These are phyloP conservation scores for Penicillium bovifimosum DNA, from an alignment of 495 filamentous ascomycete genomes.

Conservation along the genomic window DNA sequence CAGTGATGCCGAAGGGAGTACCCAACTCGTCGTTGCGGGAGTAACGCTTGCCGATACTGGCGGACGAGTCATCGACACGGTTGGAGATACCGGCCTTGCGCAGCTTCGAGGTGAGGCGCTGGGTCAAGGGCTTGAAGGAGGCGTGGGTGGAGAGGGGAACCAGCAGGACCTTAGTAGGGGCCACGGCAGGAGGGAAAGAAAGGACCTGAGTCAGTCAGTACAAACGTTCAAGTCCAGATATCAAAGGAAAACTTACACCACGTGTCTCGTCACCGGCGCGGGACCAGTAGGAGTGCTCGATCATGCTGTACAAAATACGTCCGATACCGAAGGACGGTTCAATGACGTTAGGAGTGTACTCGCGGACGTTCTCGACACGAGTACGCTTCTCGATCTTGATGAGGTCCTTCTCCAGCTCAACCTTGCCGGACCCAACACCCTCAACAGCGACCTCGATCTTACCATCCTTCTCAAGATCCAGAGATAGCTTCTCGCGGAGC, in stretches of 20 bases:
- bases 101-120: slow-evolving; percentile 46
- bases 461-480: slow-evolving; percentile 58
- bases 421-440: slow-evolving; percentile 56
- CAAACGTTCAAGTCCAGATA: neutral
- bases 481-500: slow-evolving; percentile 60
- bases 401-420: slow-evolving; percentile 66
- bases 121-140: slow-evolving; percentile 53
- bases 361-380: slow-evolving; percentile 61
- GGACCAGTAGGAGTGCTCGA: slow-evolving; percentile 78
- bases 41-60: slow-evolving; percentile 66
- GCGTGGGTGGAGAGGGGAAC: slow-evolving; percentile 57
- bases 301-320: slow-evolving; percentile 68
- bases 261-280: slow-evolving; percentile 58
- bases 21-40: slow-evolving; percentile 63
- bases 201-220: slow-evolving; percentile 44
- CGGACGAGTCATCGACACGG: slow-evolving; percentile 60
- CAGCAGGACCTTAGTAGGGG: slow-evolving; percentile 65
- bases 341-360: slow-evolving; percentile 80
- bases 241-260: slow-evolving; percentile 45
- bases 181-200: slow-evolving; percentile 60
- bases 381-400: slow-evolving; percentile 67
- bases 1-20: slow-evolving; percentile 60
- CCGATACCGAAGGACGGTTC: slow-evolving; percentile 85
- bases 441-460: slow-evolving; percentile 63
- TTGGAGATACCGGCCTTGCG: slow-evolving; percentile 55